Evolutionary conservation across 805 yeast species (phyloP).

Genomic region (Cyberlindnera lachancei): DNA sequence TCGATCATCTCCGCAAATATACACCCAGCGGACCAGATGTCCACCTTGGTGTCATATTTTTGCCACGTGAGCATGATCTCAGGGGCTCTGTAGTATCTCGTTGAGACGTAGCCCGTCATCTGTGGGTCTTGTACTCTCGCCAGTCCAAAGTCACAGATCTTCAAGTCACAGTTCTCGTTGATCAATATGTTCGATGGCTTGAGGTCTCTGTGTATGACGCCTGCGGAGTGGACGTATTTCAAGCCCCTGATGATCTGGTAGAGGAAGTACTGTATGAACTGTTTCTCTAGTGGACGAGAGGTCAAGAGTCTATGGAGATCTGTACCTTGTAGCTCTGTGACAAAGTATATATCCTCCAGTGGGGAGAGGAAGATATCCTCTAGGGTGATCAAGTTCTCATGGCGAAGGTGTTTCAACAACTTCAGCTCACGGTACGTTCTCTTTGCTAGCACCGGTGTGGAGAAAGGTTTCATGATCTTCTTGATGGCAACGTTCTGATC

Average conservation of each 20-base stretch:
- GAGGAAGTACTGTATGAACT: conserved; percentile 92
- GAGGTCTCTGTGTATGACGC: conserved; percentile 84
- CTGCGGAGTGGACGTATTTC: conserved; percentile 87
- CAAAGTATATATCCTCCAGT: conserved; percentile 90
- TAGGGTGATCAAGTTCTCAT: conserved; percentile 87
- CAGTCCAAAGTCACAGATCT: conserved; percentile 89
- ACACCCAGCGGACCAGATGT: conserved; percentile 97
- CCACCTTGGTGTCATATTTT: conserved; percentile 93
- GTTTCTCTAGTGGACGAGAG: conserved; percentile 90
- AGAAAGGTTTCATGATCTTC: conserved; percentile 95
- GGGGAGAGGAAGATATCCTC: conserved; percentile 94
- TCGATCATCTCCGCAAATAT: conserved; percentile 97
- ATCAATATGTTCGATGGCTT: conserved; percentile 81
- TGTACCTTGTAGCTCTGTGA: conserved; percentile 94
- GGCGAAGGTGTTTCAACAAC: conserved; percentile 84
- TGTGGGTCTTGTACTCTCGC: conserved; percentile 98
- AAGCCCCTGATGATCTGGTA: conserved; percentile 90
- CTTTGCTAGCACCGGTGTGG: conserved; percentile 90
- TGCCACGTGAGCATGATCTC: conserved; percentile 99
- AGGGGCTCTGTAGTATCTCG: conserved; percentile 95
- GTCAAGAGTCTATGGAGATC: conserved; percentile 88
- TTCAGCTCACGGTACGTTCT: conserved; percentile 95
- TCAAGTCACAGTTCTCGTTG: conserved; percentile 85
- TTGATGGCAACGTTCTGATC: conserved; percentile 94
- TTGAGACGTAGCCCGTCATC: conserved; percentile 97